phyloP scores from a whole-genome alignment of 306 rosid genomes.

The Acacia acuminata region DNA sequence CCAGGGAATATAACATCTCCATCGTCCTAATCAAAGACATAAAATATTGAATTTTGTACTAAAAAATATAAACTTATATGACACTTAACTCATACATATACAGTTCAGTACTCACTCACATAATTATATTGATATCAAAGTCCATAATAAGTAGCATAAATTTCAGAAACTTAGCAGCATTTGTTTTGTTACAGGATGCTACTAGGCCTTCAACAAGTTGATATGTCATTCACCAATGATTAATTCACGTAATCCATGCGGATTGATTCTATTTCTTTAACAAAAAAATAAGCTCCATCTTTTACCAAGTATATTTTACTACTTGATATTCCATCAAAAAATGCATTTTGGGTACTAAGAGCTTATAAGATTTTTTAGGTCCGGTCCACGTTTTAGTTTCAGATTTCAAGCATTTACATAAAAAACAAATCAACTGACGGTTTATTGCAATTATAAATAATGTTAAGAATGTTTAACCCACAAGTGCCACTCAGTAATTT shows the following conservation, averaged over 20 bases:
- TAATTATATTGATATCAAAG: not conserved
- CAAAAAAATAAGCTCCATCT: no score
- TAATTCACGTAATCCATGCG: not conserved
- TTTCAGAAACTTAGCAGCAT: conserved; percentile 7
- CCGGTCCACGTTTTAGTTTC: not conserved
- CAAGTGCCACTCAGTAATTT: conserved; percentile 6
- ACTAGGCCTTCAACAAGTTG: not conserved
- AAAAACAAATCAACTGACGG: not conserved
- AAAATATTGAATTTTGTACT: no score
- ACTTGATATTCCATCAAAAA: not conserved
- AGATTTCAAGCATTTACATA: not conserved
- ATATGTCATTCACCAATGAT: not conserved
- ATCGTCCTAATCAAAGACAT: conserved; percentile 52
- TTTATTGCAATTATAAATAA: not conserved
- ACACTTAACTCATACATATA: conserved; percentile 4
- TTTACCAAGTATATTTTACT: no score
- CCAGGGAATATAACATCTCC: conserved; percentile 61
- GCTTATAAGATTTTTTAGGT: not conserved
- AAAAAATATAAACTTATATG: conserved; percentile 3
- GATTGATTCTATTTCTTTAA: not conserved
- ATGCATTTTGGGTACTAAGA: not conserved
- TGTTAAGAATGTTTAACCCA: conserved; percentile 1
- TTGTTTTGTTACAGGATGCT: not conserved
- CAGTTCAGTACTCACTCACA: not conserved
- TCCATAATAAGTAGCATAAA: not conserved